Conservation (phyloP, 805 yeast species). For the Huiozyma sinensis region DNA sequence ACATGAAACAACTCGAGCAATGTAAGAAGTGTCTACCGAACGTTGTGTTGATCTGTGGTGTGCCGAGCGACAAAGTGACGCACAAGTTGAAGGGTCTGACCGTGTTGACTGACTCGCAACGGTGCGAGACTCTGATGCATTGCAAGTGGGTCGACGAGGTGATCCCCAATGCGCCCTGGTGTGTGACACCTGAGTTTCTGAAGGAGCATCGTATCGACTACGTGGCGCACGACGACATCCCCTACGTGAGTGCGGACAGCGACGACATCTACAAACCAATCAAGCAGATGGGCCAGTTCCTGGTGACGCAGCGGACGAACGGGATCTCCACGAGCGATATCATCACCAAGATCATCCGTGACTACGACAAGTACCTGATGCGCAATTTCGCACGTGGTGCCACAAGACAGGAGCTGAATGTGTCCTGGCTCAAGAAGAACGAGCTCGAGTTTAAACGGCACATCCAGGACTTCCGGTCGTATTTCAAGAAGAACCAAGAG, state of each 20-base stretch:
- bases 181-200: constrained; percentile 74
- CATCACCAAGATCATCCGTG: constrained; percentile 87
- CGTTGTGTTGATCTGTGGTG: constrained; percentile 78
- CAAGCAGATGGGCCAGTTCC: constrained; percentile 80
- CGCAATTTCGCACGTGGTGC: constrained; percentile 97
- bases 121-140: constrained; percentile 84
- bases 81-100: constrained; percentile 91
- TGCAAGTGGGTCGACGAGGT: constrained; percentile 98
- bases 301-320: constrained; percentile 92
- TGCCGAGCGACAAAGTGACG: constrained; percentile 83
- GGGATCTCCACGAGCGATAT: constrained; percentile 95
- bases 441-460: constrained; percentile 91
- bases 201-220: constrained; percentile 77
- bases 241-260: constrained; percentile 79
- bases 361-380: constrained; percentile 93
- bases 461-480: constrained; percentile 74
- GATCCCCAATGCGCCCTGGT: constrained; percentile 91
- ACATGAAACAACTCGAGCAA: constrained; percentile 95
- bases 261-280: constrained; percentile 92
- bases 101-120: constrained; percentile 76
- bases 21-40: constrained; percentile 86
- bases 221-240: constrained; percentile 96
- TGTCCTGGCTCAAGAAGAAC: constrained; percentile 94
- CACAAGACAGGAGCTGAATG: constrained; percentile 89
- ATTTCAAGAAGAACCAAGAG: constrained; percentile 67